Base-by-base conservation (phyloP, 805 yeast species). In the Hanseniaspora occidentalis region DNA sequence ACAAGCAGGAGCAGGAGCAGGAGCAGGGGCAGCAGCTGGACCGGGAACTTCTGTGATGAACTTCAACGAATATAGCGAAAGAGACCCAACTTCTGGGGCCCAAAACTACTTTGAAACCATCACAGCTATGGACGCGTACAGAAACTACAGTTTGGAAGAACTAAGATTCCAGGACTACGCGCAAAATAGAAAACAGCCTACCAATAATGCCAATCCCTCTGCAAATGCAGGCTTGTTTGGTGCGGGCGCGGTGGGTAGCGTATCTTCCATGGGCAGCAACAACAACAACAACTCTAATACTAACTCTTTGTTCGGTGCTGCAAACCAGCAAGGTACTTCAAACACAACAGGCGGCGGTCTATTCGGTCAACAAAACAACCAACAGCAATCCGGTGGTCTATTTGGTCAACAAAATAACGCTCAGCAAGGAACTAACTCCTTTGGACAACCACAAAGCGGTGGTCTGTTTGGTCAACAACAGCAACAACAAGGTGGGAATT, bases 101-200 rank as follows among this genome's bases (percentile, higher is more conserved):
- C 64, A 67, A 17, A 77, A 75, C 41, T 61, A 68, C 38, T 88
- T 67, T 61, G 84, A 89, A 59, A 76, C 76, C 50, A 80, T 92
- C 45, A 66, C 83, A 9, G 73, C 84, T 35, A 88, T 92, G 96
- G 95, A 94, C 4, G 95, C 85, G 58, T 92, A 89, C 56, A 71
- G 71, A 50, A 77, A 77, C 50, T 83, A 60, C 51, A 83, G 95
- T 0, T 73, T 78, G 53, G 96, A 86, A 58, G 98, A 92, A 57
- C 71, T 92, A 59, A 73, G 99, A 55, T 65, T 72, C 50, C 89
- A 81, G 58, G 99, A 92, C 62, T 92, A 92, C 57, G 75, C 76
- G 50, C 88, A 84, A 13, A 74, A 65, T 45, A 60, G 66, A 21
- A 57, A 47, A 37, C 52, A 48, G 38, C 42, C 57, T 40, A 50